Evolutionary conservation across 1,284 basidiomycete species (phyloP).

Genomic region (Heterobasidion irregulare): DNA sequence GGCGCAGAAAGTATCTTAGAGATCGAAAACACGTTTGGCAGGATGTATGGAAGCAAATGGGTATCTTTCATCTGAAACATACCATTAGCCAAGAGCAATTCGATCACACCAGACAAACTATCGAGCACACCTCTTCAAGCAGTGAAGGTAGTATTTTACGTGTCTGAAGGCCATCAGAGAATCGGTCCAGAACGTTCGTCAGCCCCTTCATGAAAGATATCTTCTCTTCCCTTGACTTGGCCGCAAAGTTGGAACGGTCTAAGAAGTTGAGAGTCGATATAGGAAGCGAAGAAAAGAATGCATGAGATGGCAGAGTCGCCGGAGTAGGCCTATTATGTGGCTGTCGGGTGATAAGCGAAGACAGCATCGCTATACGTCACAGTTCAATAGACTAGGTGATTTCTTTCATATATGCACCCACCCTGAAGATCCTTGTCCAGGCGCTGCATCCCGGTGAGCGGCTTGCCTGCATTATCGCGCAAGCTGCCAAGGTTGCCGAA

Average conservation of each 20-base stretch:
- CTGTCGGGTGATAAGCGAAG: conserved; percentile 73
- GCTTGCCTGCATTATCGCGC: conserved; percentile 71
- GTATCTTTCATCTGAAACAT: conserved; percentile 80
- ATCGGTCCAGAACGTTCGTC: conserved; percentile 73
- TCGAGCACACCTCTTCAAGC: conserved; percentile 73
- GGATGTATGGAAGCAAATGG: conserved; percentile 86
- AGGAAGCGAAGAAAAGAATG: conserved; percentile 95
- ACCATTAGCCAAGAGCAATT: not conserved
- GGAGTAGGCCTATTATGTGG: conserved; percentile 71
- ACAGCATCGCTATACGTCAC: conserved; percentile 59
- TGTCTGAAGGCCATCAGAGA: conserved; percentile 81
- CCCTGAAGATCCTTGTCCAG: conserved; percentile 67
- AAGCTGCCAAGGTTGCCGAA: conserved; percentile 78
- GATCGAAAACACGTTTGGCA: conserved; percentile 98
- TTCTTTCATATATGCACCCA: conserved; percentile 15
- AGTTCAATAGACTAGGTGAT: not conserved
- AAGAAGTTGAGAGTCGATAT: conserved; percentile 96
- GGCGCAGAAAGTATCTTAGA: conserved; percentile 67
- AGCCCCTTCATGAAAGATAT: conserved; percentile 94
- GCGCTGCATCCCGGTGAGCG: conserved; percentile 49
- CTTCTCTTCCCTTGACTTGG: conserved; percentile 92
- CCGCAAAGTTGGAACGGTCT: conserved; percentile 91
- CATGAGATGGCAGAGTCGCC: conserved; percentile 67
- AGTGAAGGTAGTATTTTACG: conserved; percentile 92
- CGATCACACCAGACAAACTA: not conserved